A percentile compares a stretch with the other conserved stretches of the same genome.
Evolutionary conservation across 495 filamentous ascomycete species (phyloP).

Genomic region (Penicillium odoratum): DNA sequence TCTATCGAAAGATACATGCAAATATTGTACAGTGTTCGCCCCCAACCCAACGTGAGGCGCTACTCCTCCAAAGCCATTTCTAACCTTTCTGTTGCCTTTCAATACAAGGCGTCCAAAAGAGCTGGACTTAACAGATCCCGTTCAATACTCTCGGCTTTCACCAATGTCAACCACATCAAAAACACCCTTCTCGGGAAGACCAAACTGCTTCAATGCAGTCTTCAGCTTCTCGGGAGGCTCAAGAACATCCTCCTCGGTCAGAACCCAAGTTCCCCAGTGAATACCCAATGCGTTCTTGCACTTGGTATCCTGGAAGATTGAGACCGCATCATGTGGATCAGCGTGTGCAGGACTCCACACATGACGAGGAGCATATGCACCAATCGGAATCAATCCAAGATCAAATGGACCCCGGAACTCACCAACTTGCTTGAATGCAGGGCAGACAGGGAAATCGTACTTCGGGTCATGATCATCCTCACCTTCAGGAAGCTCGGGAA

Average conservation of each 20-base stretch:
- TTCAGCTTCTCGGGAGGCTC: slow-evolving; percentile 79
- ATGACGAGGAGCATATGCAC: slow-evolving; percentile 81
- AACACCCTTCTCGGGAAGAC: slow-evolving; percentile 70
- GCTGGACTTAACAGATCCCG: not conserved
- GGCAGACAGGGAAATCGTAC: slow-evolving; percentile 72
- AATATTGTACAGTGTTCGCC: not conserved
- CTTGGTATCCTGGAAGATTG: slow-evolving; percentile 85
- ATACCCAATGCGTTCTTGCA: slow-evolving; percentile 85
- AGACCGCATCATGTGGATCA: slow-evolving; percentile 83
- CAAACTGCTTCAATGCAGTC: slow-evolving; percentile 70
- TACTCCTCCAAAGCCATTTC: not conserved
- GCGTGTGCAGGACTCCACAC: slow-evolving; percentile 81
- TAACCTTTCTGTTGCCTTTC: not conserved
- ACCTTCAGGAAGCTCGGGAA: slow-evolving; percentile 64
- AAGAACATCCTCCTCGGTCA: slow-evolving; percentile 82
- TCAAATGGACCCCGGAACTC: slow-evolving; percentile 83
- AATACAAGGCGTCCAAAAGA: not conserved
- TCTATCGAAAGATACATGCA: not conserved
- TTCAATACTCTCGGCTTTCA: slow-evolving; percentile 73
- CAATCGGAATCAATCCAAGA: slow-evolving; percentile 91
- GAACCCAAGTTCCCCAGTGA: slow-evolving; percentile 92
- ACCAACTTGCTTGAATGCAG: slow-evolving; percentile 87
- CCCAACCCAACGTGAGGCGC: not conserved
- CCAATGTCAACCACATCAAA: slow-evolving; percentile 91
- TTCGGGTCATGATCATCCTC: slow-evolving; percentile 74